Base-by-base conservation (phyloP, 2,329 filamentous ascomycete species). In the Calonectria ilicicola region DNA sequence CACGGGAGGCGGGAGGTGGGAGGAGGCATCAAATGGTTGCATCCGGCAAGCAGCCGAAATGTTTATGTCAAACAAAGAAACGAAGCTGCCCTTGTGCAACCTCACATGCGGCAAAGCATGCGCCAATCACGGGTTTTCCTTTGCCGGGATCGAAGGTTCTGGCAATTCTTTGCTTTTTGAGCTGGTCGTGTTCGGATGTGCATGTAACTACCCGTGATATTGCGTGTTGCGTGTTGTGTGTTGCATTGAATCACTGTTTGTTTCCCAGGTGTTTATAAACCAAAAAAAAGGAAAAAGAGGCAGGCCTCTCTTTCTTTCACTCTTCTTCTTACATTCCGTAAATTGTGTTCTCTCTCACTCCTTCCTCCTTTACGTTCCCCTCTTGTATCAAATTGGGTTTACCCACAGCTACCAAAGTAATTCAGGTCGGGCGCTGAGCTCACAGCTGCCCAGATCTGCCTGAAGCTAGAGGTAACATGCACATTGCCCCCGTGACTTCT, bases 191-290 rank as follows among this genome's bases (percentile, higher is more conserved):
- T 56, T 21, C 19, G 53, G 21, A n/a, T 32, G 5, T 32, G 29
- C 29, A 40, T 27, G 53, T 21, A 19, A 12, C 21, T 2, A 17
- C 32, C 53, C 53, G 42, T 21, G 17, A 17, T 29, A n/a, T n/a
- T n/a, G n/a, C n/a, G n/a, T n/a, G n/a, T n/a, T n/a, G n/a, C 12
- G 23, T 26, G 8, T 47, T 27, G n/a, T 8, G 3, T n/a, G 17
- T 38, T 32, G 44, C 29, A 15, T 49, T 66, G 64, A 66, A 40
- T 66, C 64, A 66, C 64, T 47, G 62, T 35, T 58, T n/a, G n/a
- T n/a, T n/a, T n/a, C n/a, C n/a, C n/a, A n/a, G n/a, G n/a, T n/a
- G n/a, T n/a, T n/a, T n/a, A n/a, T n/a, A n/a, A n/a, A n/a, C n/a
- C n/a, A n/a, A n/a, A n/a, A n/a, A n/a, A n/a, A n/a, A n/a, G n/a